Evolutionary conservation across 2,329 filamentous ascomycete genomes (phyloP), one percentile per base, ranked within the genome.

Genomic region (Scytalidium lignicola): DNA sequence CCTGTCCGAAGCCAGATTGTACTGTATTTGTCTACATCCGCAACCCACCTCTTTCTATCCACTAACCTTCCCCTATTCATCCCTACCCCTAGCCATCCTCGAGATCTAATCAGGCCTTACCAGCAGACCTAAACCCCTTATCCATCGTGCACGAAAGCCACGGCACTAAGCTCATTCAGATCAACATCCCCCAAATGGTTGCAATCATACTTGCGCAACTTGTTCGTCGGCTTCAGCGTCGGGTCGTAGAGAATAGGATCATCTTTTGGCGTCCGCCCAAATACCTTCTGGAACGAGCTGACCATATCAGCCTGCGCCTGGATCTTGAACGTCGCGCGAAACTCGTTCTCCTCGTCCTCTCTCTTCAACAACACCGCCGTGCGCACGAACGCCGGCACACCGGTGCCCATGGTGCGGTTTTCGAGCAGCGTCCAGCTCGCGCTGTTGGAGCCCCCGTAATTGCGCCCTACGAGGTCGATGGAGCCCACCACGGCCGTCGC

Each of bases 311-410:
- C 62, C 23, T 55, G 55, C 4, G 55, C 62, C 40, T 57, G 45
- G 47, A 67, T 56, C 17, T 55, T 58, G 41, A 66, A 52, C n/a
- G 44, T 54, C 43, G 62, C 63, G 29, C 59, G 45, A 28, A 67
- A 67, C 1, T 55, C 51, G 12, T 51, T 54, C 2, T 65, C 56
- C 6, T 37, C 32, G 18, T 61, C 54, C 12, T 53, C 47, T n/a
- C 60, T 53, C 43, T 54, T 54, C 15, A 64, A 46, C 18, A 63
- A 47, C 5, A 64, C 55, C 0, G 57, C 62, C 1, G 54, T 56
- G 21, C 52, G 50, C 21, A 64, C 43, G 6, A 48, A 48, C 1
- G 49, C 48, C 0, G 61, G 58, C 3, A 64, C 54, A 0, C 62
- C 61, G 4, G 53, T 53, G 43, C 60, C 55, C 19, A 49, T 50